A percentile compares a stretch with the other conserved stretches of the same genome.
Evolutionary conservation across 2,329 filamentous ascomycete genomes (phyloP).

Genomic region (Pyrenophora tritici-repentis): DNA sequence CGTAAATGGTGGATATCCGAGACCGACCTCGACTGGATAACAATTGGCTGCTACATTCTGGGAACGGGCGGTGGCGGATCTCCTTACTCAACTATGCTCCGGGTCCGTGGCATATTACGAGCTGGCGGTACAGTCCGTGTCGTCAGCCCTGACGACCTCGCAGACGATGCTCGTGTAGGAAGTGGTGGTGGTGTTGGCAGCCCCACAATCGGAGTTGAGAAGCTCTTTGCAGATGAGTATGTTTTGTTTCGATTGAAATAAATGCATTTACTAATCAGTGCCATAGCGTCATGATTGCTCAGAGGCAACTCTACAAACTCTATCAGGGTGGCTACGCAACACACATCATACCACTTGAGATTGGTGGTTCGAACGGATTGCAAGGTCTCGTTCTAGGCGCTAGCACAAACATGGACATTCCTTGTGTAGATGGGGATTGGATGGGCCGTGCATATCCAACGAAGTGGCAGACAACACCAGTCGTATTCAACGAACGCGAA

Average conservation of each 20-base stretch:
- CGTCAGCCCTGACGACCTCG: slow-evolving; percentile 50
- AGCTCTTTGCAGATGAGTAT: slow-evolving; percentile 50
- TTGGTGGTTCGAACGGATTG: slow-evolving; percentile 55
- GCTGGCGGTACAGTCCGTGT: slow-evolving; percentile 50
- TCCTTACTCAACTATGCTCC: slow-evolving; percentile 53
- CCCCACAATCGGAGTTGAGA: slow-evolving; percentile 52
- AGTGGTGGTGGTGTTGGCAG: slow-evolving; percentile 54
- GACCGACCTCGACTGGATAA: slow-evolving; percentile 53
- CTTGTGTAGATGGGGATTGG: slow-evolving; percentile 54
- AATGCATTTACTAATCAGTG: slow-evolving; percentile 1
- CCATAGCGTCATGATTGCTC: slow-evolving; percentile 45
- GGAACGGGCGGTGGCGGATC: slow-evolving; percentile 56
- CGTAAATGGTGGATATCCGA: slow-evolving; percentile 54
- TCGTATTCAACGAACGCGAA: slow-evolving; percentile 49
- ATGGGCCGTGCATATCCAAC: slow-evolving; percentile 57
- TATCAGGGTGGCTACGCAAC: slow-evolving; percentile 41
- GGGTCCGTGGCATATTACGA: slow-evolving; percentile 49
- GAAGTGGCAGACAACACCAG: slow-evolving; percentile 51
- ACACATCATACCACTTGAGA: slow-evolving; percentile 50
- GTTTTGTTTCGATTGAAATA: slow-evolving; percentile 1
- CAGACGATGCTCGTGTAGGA: slow-evolving; percentile 52
- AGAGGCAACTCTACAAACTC: slow-evolving; percentile 42
- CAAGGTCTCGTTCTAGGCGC: slow-evolving; percentile 48
- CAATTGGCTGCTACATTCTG: slow-evolving; percentile 55
- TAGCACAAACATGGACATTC: slow-evolving; percentile 48